Base-by-base conservation (phyloP, 768 basidiomycete species). In the Leucosporidium scottii region DNA sequence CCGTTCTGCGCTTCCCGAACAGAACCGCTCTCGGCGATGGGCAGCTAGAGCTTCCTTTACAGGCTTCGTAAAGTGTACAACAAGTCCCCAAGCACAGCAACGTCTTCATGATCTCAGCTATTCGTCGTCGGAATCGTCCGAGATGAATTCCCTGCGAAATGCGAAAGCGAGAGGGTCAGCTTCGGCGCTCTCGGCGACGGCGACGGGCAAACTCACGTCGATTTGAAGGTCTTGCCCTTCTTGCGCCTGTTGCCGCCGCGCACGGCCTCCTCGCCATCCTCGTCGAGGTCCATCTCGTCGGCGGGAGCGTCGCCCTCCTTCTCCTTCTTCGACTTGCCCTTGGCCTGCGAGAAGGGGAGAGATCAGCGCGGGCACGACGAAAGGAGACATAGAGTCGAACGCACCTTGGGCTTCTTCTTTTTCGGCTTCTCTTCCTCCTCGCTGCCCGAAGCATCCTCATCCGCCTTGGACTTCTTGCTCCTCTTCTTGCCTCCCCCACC, bases 401-500 rank as follows among this genome's bases (percentile, higher is more conserved):
- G 54, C 13, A 72, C 59, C 80, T 62, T 44, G 61, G 81, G 79
- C 57, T 48, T 59, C 68, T 81, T 81, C 3, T 78, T 74, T 58
- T 79, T 80, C 49, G 78, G 72, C 54, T 78, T 75, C 34, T 70
- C 61, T 21, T 66, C 59, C 57, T 65, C 67, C 56, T 75, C 75
- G 28, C 73, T 71, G 36, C 30, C 53, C 61, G 67, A 60, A 21
- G 25, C 74, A 56, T 62, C 74, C 20, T 74, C 68, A 27, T 70
- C 62, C 36, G 27, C 39, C 54, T 63, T 56, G 13, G 55, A 50
- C 20, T 60, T 55, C 44, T 65, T 64, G 27, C 48, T 25, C 51
- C 50, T 67, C 50, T 62, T 66, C 61, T 84, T 82, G 70, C 83
- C 82, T 76, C 81, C 85, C 79, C 81, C 3, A 81, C 30, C 56